These are phyloP conservation scores for Penicillium decumbens DNA, from an alignment of 2,329 filamentous ascomycete genomes.

Conservation along the genomic window DNA sequence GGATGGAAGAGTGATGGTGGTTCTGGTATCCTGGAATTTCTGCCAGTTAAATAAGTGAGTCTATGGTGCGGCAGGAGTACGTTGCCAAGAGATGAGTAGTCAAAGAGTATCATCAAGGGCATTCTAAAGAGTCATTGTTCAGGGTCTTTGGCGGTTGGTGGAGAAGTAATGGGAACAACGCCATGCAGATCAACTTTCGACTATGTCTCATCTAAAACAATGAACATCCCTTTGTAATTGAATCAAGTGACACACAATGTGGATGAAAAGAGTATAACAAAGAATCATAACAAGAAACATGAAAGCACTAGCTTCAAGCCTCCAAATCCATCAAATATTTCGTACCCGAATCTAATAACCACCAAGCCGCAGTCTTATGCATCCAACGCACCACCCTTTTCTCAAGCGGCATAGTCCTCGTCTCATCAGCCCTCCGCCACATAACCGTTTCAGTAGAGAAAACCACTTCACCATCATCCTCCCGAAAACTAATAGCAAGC, in stretches of 20 bases:
- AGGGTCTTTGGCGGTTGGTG: neutral
- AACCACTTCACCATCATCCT: slow-evolving; percentile 14
- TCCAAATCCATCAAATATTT: slow-evolving; percentile 27
- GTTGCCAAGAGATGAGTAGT: neutral
- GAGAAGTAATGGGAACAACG: neutral
- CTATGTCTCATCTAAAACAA: neutral
- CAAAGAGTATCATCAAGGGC: neutral
- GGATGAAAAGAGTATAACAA: neutral
- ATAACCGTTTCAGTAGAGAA: slow-evolving; percentile 31
- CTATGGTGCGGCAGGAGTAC: neutral
- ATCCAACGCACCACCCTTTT: slow-evolving; percentile 25
- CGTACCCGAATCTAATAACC: slow-evolving; percentile 35
- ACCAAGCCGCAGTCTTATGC: slow-evolving; percentile 36
- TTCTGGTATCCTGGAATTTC: neutral
- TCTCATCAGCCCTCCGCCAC: slow-evolving; percentile 25
- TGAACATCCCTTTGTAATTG: neutral
- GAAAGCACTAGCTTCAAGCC: neutral
- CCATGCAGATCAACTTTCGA: neutral
- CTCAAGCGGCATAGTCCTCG: slow-evolving; percentile 29
- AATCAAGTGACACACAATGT: neutral
- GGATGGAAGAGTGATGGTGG: neutral
- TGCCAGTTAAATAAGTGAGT: neutral
- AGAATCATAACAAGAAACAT: neutral
- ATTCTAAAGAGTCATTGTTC: neutral
- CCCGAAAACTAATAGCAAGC: slow-evolving; percentile 23